phyloP scores from a whole-genome alignment of 1,284 basidiomycete species.

The Calocybe gambosa region DNA sequence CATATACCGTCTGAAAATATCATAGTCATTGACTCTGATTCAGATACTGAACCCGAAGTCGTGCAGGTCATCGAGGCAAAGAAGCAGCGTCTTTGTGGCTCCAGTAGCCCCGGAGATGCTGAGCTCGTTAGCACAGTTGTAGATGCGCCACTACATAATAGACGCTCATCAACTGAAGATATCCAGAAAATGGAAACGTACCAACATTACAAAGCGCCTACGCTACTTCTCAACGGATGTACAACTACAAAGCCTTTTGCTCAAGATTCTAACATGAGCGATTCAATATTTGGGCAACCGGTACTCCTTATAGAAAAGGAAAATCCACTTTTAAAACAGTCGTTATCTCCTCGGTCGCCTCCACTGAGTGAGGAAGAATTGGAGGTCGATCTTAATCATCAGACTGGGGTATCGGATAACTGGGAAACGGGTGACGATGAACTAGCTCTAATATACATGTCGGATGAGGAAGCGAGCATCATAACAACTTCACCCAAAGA shows the following conservation, averaged over 20 bases:
- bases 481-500: constrained; percentile 9
- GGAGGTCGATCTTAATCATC: constrained; percentile 22
- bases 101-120: constrained; percentile 21
- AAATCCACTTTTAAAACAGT: not conserved
- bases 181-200: not conserved
- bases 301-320: constrained; percentile 9
- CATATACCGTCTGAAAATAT: constrained; percentile 29
- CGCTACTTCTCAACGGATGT: constrained; percentile 5
- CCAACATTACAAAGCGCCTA: constrained; percentile 4
- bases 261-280: not conserved
- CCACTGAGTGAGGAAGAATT: not conserved
- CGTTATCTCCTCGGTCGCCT: not conserved
- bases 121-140: constrained; percentile 26
- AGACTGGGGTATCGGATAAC: constrained; percentile 29
- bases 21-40: constrained; percentile 57
- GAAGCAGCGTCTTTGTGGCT: constrained; percentile 17
- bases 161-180: too few relatives aligned
- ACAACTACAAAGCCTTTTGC: not conserved
- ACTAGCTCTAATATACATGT: constrained; percentile 22
- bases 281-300: constrained; percentile 9
- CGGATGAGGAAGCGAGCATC: constrained; percentile 23
- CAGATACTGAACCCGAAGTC: constrained; percentile 35
- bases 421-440: constrained; percentile 67
- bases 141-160: constrained; percentile 5
- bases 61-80: constrained; percentile 12